Evolutionary conservation across 1,139 yeast species (phyloP).

Genomic region (Candida freyschussii): DNA sequence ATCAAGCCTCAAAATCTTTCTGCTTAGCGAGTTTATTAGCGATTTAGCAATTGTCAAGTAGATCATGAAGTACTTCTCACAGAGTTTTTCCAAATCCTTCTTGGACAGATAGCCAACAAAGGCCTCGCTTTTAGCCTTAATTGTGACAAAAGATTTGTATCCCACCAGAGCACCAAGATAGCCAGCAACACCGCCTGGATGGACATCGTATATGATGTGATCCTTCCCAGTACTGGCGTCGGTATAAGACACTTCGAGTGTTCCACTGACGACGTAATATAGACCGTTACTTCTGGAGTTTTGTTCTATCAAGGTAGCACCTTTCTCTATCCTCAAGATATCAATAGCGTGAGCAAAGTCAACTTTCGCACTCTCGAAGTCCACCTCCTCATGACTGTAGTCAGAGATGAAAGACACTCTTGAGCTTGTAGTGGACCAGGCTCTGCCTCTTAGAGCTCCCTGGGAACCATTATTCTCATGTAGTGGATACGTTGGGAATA

Average conservation of each 20-base stretch:
- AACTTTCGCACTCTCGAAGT: slow-evolving; percentile 48
- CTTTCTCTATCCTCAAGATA: slow-evolving; percentile 50
- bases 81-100: slow-evolving; percentile 54
- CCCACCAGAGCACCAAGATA: slow-evolving; percentile 80
- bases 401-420: slow-evolving; percentile 2
- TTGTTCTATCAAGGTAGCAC: slow-evolving; percentile 55
- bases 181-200: slow-evolving; percentile 84
- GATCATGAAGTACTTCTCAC: slow-evolving; percentile 73
- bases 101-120: slow-evolving; percentile 73
- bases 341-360: slow-evolving; percentile 65
- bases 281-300: slow-evolving; percentile 69
- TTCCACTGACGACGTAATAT: slow-evolving; percentile 74
- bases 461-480: slow-evolving; percentile 2
- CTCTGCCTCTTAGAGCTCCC: slow-evolving; percentile 6
- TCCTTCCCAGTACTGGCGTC: slow-evolving; percentile 29
- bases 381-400: slow-evolving; percentile 22
- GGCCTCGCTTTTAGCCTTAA: slow-evolving; percentile 47
- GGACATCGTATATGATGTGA: slow-evolving; percentile 50
- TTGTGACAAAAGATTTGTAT: slow-evolving; percentile 68
- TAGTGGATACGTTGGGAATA: slow-evolving; percentile 15
- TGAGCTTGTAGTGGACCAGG: slow-evolving; percentile 17
- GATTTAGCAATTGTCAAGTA: slow-evolving; percentile 75
- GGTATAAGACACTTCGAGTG: slow-evolving; percentile 53
- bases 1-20: slow-evolving; percentile 69
- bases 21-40: slow-evolving; percentile 60